A percentile compares a stretch with the other conserved stretches of the same genome.
Conservation (phyloP, 345 rosid genomes). For the Eutrema heterophyllum region DNA sequence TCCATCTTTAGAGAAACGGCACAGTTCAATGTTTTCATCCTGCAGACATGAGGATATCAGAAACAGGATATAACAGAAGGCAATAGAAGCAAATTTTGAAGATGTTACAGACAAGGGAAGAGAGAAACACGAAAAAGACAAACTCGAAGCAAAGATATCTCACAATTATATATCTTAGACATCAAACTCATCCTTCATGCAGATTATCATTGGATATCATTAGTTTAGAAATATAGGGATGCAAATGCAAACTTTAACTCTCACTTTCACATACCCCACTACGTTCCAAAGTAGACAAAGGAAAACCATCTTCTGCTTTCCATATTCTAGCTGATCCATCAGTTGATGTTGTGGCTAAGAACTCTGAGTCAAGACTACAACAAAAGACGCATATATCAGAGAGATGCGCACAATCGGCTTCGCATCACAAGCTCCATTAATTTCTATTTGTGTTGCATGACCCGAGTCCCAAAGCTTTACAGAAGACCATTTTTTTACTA, state of each 20-base stretch:
- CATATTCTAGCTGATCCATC: conserved; percentile 96
- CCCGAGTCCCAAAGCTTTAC: not conserved
- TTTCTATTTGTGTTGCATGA: not conserved
- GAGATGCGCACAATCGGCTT: not conserved
- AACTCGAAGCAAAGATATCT: not conserved
- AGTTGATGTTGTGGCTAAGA: conserved; percentile 75
- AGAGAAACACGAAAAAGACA: not conserved
- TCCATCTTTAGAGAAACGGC: conserved; percentile 89
- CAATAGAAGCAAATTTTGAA: not conserved
- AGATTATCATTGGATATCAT: not conserved
- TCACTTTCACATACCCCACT: conserved; percentile 45
- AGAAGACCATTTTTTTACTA: not conserved
- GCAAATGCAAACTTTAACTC: not conserved
- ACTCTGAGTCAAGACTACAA: conserved; percentile 85
- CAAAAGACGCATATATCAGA: conserved; percentile 23
- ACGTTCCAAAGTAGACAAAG: conserved; percentile 67
- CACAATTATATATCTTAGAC: not conserved
- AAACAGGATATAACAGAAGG: not conserved
- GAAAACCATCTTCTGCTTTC: conserved; percentile 82
- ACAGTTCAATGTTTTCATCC: conserved; percentile 84
- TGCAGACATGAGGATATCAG: conserved; percentile 26
- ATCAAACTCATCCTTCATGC: not conserved
- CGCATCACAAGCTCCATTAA: not conserved
- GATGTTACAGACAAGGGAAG: not conserved
- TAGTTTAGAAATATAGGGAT: not conserved